phyloP scores from a whole-genome alignment of 192 early-diverging fungal genomes.

The Coemansia sp. region DNA sequence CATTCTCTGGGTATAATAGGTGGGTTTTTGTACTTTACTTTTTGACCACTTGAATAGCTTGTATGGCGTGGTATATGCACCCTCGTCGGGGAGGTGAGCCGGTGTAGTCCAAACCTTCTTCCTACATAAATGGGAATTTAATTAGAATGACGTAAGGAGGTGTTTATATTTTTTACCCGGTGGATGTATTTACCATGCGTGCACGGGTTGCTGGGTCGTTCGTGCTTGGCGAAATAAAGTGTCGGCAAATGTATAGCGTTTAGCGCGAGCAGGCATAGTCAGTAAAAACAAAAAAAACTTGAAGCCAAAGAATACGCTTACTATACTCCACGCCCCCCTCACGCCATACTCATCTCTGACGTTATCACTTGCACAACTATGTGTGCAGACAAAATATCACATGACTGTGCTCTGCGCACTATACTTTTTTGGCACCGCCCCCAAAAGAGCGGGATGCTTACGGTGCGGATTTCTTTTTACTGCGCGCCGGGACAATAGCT shows the following conservation, averaged over 20 bases:
- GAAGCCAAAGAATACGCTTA: background rate
- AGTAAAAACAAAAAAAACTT: background rate
- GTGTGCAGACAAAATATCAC: background rate
- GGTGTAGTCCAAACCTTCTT: conserved; percentile 29
- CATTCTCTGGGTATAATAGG: background rate
- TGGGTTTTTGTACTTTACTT: conserved; percentile 21
- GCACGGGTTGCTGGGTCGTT: conserved; percentile 32
- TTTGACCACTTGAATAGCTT: conserved; percentile 42
- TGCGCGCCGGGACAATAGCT: background rate
- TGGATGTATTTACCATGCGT: conserved; percentile 29
- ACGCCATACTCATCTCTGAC: background rate
- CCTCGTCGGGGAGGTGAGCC: conserved; percentile 6
- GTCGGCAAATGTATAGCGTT: conserved; percentile 39
- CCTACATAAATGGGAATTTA: conserved; percentile 16
- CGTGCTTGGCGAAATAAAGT: conserved; percentile 20
- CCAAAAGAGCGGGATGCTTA: background rate
- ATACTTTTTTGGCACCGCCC: background rate
- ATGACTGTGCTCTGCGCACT: background rate
- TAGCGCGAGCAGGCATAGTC: conserved; percentile 33
- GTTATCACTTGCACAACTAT: background rate
- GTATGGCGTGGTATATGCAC: conserved; percentile 7
- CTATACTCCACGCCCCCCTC: background rate
- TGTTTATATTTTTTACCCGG: background rate
- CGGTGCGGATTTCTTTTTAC: background rate
- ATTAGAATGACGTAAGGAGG: background rate